Evolutionary conservation across 2,329 filamentous ascomycete species (phyloP).

Genomic region (Balansia obtecta): DNA sequence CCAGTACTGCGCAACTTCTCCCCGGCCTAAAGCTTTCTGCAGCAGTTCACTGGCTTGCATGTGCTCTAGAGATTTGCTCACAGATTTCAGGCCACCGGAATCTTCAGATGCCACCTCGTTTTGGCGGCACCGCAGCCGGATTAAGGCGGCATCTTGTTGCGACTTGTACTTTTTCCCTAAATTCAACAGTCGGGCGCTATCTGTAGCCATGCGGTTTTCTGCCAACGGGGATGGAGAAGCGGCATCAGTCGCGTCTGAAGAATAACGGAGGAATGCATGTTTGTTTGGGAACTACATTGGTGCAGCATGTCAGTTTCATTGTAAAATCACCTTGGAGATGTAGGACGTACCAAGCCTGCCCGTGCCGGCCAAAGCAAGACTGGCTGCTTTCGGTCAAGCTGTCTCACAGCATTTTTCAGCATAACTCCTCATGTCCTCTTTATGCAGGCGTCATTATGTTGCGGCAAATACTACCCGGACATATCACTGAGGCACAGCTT

Average conservation of each 20-base stretch:
- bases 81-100: not conserved
- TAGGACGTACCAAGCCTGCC: not conserved
- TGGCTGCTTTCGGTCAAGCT: conserved; percentile 18
- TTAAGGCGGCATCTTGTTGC: not conserved
- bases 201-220: not conserved
- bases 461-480: not conserved
- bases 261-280: not conserved
- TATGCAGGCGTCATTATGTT: not conserved
- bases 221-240: not conserved
- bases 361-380: conserved; percentile 11
- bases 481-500: not conserved
- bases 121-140: not conserved
- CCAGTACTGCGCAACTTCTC: conserved; percentile 7
- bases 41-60: conserved; percentile 15
- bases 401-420: conserved; percentile 21
- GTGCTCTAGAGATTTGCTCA: conserved; percentile 11
- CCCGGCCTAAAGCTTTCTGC: conserved; percentile 10
- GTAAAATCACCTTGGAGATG: not conserved
- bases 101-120: not conserved
- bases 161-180: not conserved
- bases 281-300: not conserved
- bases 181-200: not conserved
- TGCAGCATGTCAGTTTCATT: not conserved
- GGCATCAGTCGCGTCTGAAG: not conserved
- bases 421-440: conserved; percentile 23